These are phyloP conservation scores for Lasiodiplodia hormozganensis DNA, from an alignment of 2,329 filamentous ascomycete genomes.

Conservation along the genomic window DNA sequence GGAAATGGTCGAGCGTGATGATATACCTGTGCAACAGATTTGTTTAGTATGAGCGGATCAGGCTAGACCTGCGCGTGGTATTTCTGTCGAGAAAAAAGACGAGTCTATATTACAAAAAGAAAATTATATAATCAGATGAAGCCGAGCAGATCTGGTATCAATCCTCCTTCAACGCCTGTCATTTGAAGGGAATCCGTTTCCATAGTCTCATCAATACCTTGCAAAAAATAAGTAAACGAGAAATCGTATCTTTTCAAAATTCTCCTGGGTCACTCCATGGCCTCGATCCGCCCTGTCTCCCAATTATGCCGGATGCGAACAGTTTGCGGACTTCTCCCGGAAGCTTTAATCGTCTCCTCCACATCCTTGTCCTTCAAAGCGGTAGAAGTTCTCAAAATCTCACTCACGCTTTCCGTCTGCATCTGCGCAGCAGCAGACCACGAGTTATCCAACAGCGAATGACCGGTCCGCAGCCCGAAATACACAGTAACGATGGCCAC, in stretches of 20 bases:
- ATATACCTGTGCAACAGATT: neutral
- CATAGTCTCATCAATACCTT: too few relatives aligned
- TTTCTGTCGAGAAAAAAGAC: too few relatives aligned
- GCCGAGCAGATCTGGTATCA: too few relatives aligned
- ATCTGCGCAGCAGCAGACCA: constrained; percentile 4
- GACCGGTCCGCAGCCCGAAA: neutral
- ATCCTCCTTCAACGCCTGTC: too few relatives aligned
- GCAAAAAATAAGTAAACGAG: too few relatives aligned
- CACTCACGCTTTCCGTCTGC: neutral
- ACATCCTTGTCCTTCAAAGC: neutral
- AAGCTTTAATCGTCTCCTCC: neutral
- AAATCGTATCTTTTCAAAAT: too few relatives aligned
- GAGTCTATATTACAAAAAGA: too few relatives aligned
- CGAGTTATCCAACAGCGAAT: neutral
- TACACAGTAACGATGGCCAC: neutral
- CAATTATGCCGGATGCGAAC: neutral
- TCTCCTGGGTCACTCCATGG: neutral
- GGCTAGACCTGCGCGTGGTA: too few relatives aligned
- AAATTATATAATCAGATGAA: too few relatives aligned
- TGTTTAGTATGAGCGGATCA: neutral
- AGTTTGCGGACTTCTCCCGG: neutral
- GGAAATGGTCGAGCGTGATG: neutral
- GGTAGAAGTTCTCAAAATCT: neutral
- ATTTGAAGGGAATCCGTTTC: too few relatives aligned
- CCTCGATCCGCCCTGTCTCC: neutral